Conservation (phyloP, 2,329 filamentous ascomycete genomes). For the Pyricularia sp. region DNA sequence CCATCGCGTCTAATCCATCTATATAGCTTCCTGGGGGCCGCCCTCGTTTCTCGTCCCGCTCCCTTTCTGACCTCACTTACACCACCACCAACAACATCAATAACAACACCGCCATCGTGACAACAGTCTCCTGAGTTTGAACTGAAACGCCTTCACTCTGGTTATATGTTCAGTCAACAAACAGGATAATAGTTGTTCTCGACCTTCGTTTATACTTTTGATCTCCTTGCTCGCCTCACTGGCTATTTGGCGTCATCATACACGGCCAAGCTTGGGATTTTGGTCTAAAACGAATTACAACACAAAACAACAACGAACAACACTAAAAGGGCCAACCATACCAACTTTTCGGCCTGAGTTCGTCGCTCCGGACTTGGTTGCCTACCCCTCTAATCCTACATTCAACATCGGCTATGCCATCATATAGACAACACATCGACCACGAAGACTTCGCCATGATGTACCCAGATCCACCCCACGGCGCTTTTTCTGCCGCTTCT, state of each 20-base stretch:
- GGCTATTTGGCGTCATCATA: background rate
- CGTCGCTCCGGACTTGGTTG: background rate
- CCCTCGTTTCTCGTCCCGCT: background rate
- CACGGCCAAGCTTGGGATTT: background rate
- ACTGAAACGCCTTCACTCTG: background rate
- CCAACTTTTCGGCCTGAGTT: background rate
- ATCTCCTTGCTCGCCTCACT: background rate
- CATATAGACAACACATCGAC: conserved; percentile 4
- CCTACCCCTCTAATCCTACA: background rate
- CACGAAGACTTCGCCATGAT: conserved; percentile 10
- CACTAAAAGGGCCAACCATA: background rate
- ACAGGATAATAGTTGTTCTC: background rate
- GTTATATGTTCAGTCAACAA: background rate
- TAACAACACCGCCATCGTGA: background rate
- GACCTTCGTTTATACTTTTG: background rate
- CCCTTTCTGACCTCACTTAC: background rate
- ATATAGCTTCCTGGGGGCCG: conserved; percentile 1
- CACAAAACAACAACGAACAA: background rate
- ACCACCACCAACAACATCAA: background rate
- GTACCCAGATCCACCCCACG: conserved; percentile 11
- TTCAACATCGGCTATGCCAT: background rate
- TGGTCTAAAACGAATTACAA: background rate
- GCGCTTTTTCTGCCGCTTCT: conserved; percentile 7
- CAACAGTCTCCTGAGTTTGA: background rate
- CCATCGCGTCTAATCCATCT: conserved; percentile 1